Evolutionary conservation across 495 filamentous ascomycete genomes (phyloP).

Genomic region (Neurospora pannonica): DNA sequence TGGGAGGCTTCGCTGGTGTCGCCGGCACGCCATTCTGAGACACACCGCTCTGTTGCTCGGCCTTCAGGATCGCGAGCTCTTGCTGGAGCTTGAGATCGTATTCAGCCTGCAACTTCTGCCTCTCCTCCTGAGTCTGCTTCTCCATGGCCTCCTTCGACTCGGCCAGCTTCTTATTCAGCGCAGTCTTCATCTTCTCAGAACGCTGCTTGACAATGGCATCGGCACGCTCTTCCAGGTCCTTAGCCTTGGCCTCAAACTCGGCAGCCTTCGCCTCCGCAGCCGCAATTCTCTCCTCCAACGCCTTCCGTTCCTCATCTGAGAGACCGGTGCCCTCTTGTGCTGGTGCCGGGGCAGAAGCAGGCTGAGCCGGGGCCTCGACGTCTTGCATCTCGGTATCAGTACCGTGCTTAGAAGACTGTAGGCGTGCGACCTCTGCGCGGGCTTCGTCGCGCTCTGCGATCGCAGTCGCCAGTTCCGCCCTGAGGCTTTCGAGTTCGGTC

Average conservation of each 20-base stretch:
- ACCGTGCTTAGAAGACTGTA: slow-evolving; percentile 22
- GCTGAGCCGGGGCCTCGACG: slow-evolving; percentile 17
- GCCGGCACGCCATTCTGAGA: slow-evolving; percentile 27
- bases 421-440: slow-evolving; percentile 31
- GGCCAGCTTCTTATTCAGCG: slow-evolving; percentile 57
- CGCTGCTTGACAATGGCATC: slow-evolving; percentile 52
- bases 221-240: slow-evolving; percentile 43
- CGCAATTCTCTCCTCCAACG: slow-evolving; percentile 38
- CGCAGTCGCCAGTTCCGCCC: slow-evolving; percentile 31
- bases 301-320: slow-evolving; percentile 43
- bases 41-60: slow-evolving; percentile 34
- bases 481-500: slow-evolving; percentile 37
- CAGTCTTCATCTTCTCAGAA: slow-evolving; percentile 62
- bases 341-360: slow-evolving; percentile 6
- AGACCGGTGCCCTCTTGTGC: slow-evolving; percentile 14
- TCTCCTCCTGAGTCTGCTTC: slow-evolving; percentile 39
- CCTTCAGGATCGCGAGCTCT: slow-evolving; percentile 46
- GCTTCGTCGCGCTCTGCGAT: slow-evolving; percentile 37
- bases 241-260: slow-evolving; percentile 47
- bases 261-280: slow-evolving; percentile 37
- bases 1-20: slow-evolving; percentile 22
- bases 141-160: slow-evolving; percentile 45
- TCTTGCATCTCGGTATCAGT: slow-evolving; percentile 28
- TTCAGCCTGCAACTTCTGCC: slow-evolving; percentile 48
- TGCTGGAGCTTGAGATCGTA: slow-evolving; percentile 58